Percentiles rank a stretch among this genome's conserved stretches.
Evolutionary conservation across 2,329 filamentous ascomycete genomes (phyloP).

Genomic region (Lachnellula subtilissima): DNA sequence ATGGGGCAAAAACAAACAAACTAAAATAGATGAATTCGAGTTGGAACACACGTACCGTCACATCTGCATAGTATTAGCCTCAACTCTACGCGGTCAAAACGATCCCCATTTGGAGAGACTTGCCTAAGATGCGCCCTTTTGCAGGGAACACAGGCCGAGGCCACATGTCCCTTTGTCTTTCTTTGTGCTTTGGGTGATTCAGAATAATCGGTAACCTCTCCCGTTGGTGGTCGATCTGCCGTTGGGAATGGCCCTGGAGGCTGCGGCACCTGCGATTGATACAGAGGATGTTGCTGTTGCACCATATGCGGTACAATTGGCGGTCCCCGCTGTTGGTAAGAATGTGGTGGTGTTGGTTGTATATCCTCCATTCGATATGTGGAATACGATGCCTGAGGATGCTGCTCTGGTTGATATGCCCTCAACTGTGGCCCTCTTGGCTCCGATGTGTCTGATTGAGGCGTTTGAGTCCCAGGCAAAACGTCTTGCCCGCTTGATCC

Average conservation of each 20-base stretch:
- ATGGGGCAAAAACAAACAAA: constrained; percentile 10
- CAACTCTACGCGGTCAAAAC: constrained; percentile 3
- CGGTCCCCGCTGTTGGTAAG: constrained; percentile 15
- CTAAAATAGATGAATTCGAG: constrained; percentile 1
- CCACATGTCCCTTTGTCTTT: constrained; percentile 75
- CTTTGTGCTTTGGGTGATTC: constrained; percentile 57
- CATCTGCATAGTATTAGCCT: constrained; percentile 45
- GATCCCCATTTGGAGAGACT: constrained; percentile 5
- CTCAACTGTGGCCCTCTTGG: constrained; percentile 30
- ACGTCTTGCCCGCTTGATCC: constrained; percentile 44
- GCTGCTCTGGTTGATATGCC: constrained; percentile 36
- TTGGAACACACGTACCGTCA: constrained; percentile 52
- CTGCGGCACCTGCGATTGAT: constrained; percentile 19
- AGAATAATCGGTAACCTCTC: constrained; percentile 44
- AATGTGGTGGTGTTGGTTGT: constrained; percentile 10
- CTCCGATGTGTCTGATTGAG: constrained; percentile 25
- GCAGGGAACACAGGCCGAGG: constrained; percentile 80
- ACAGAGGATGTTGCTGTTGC: constrained; percentile 20
- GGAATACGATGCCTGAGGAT: constrained; percentile 19
- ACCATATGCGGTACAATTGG: constrained; percentile 19
- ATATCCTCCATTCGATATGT: constrained; percentile 25
- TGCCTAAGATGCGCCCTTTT: constrained; percentile 75
- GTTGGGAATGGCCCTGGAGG: constrained; percentile 21
- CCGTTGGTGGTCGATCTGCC: constrained; percentile 32
- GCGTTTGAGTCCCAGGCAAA: constrained; percentile 38